phyloP scores from a whole-genome alignment of 2,329 filamentous ascomycete genomes.

The Stachybotrys echinatus region DNA sequence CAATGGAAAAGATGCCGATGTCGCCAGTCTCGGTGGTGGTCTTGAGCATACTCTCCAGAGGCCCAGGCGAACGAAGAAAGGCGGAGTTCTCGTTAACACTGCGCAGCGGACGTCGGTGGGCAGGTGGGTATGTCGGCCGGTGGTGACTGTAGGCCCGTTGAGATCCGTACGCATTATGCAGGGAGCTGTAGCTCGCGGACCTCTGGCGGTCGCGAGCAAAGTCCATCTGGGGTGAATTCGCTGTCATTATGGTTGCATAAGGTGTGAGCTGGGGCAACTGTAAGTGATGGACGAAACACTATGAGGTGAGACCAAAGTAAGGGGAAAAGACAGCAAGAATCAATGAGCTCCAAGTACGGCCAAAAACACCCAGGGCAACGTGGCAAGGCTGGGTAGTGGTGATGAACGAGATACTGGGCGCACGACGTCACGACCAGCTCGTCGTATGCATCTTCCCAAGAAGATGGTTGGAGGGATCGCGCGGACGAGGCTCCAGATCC shows the following conservation, averaged over 20 bases:
- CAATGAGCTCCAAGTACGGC: background rate
- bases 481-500: no score
- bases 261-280: background rate
- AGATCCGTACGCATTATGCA: conserved; percentile 23
- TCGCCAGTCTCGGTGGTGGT: conserved; percentile 63
- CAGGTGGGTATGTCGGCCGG: conserved; percentile 12
- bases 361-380: background rate
- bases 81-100: conserved; percentile 37
- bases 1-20: conserved; percentile 55
- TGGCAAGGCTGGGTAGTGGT: background rate
- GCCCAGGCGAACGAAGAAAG: conserved; percentile 43
- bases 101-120: conserved; percentile 32
- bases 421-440: background rate
- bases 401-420: background rate
- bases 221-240: conserved; percentile 19
- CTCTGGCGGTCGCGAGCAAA: conserved; percentile 19
- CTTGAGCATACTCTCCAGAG: conserved; percentile 60
- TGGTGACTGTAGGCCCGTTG: conserved; percentile 9
- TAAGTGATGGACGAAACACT: background rate
- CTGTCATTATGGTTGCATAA: background rate
- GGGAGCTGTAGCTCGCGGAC: conserved; percentile 34
- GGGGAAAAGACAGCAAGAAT: background rate
- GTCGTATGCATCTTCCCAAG: background rate
- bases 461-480: background rate
- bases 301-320: background rate